These are phyloP conservation scores for Hibiscus syriacus DNA, from an alignment of 345 rosid genomes.

Conservation along the genomic window DNA sequence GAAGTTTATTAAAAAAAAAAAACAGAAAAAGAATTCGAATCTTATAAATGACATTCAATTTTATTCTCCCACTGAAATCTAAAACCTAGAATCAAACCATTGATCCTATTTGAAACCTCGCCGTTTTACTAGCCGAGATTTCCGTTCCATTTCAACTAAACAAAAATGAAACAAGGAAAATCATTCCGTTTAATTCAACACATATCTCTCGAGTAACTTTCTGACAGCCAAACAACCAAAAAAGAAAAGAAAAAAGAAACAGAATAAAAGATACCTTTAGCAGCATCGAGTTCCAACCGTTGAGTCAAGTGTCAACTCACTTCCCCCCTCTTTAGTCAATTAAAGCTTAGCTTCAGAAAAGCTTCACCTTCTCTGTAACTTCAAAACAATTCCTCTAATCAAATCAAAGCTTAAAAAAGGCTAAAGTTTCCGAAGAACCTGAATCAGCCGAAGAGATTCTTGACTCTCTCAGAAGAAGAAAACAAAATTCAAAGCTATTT, in stretches of 20 bases:
- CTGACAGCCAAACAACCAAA: too few relatives aligned
- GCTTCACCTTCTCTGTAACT: not conserved
- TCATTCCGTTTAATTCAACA: not conserved
- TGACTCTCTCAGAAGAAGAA: not conserved
- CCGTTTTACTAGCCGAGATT: not conserved
- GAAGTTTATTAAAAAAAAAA: too few relatives aligned
- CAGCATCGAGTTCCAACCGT: slow-evolving; percentile 1
- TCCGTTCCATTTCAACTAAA: not conserved
- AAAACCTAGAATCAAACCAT: slow-evolving; percentile 7
- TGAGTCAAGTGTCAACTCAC: slow-evolving; percentile 33
- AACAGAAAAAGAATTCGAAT: slow-evolving; percentile 4
- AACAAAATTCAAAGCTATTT: not conserved
- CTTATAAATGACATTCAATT: not conserved
- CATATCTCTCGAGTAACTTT: slow-evolving; percentile 14
- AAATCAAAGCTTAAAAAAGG: not conserved
- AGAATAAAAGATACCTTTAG: slow-evolving; percentile 4
- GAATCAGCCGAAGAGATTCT: not conserved
- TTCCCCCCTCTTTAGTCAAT: slow-evolving; percentile 16
- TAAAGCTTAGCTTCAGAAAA: slow-evolving; percentile 25
- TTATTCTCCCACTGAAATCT: not conserved
- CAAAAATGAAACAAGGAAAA: not conserved
- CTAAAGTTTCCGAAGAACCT: not conserved
- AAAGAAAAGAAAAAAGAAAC: too few relatives aligned
- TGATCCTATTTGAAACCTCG: not conserved
- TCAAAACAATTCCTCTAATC: slow-evolving; percentile 3